Evolutionary conservation across 495 filamentous ascomycete species (phyloP).

Genomic region (Penicilliopsis zonata): DNA sequence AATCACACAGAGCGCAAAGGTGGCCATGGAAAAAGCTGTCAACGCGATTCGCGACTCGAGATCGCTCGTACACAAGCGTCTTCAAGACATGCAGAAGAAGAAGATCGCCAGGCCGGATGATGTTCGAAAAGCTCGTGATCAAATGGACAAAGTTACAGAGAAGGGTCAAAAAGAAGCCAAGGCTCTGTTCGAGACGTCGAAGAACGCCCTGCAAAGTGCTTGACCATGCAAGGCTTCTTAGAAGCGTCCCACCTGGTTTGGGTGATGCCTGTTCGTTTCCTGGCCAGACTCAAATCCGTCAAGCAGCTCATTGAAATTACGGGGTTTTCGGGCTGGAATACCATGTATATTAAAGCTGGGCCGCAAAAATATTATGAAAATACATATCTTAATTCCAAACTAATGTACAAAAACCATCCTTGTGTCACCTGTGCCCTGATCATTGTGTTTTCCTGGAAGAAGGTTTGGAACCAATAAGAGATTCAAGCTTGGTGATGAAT

Average conservation of each 20-base stretch:
- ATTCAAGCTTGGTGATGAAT: constrained; percentile 32
- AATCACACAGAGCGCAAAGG: constrained; percentile 41
- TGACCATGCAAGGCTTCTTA: no score
- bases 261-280: no score
- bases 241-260: no score
- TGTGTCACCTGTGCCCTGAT: no score
- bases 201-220: constrained; percentile 42
- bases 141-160: constrained; percentile 67
- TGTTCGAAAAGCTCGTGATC: constrained; percentile 48
- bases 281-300: no score
- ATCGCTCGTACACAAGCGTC: constrained; percentile 47
- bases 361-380: no score
- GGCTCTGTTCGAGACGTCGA: constrained; percentile 51
- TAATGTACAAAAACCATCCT: no score
- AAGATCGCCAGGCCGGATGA: constrained; percentile 53
- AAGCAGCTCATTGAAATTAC: no score
- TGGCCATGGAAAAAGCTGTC: constrained; percentile 48
- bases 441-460: constrained; percentile 9
- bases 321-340: no score
- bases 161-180: constrained; percentile 55
- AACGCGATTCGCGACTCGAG: constrained; percentile 42
- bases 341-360: background rate
- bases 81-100: constrained; percentile 45
- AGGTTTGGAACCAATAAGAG: constrained; percentile 21
- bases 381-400: no score